Base-by-base conservation (phyloP, 352 stramenopile genomes). In the Aphanomyces cochlioides region DNA sequence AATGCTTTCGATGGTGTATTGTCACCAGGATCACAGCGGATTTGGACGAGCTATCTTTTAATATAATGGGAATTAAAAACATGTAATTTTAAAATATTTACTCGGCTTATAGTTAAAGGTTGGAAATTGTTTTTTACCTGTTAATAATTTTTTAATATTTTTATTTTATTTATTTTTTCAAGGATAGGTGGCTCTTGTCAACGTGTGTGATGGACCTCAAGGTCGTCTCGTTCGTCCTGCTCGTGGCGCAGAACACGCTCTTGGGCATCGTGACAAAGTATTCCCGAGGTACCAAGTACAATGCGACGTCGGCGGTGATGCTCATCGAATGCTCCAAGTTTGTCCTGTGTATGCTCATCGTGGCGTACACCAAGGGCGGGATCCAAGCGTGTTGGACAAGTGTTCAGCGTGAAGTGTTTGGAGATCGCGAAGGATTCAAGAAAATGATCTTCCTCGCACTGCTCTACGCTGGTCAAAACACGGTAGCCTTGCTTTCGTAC, bases 251-350 rank as follows among this genome's bases (percentile, higher is more conserved):
- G 69, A 95, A 93, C 77, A 93, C 87, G 71, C 85, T 86, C 64
- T 80, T 95, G 38, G 84, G 85, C 58, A 92, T 95, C 72, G 81
- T 92, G 58, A 92, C 87, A 75, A 95, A 95, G 80, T 93, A 92
- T 78, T 93, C 87, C 65, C 82, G 87, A 19, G 83, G 83, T 3
- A 83, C 85, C 61, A 95, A 95, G 77, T 95, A 95, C 75, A 87
- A 88, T 19, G 84, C 87, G 7, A 80, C 83, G 60, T 91, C 83
- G 41, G 87, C 87, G 17, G 81, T 95, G 39, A 67, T 93, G 72
- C 83, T 95, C 37, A 86, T 95, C 7, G 87, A 95, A 70, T 66
- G 80, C 75, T 75, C 90, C 73, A 95, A 95, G 77, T 92, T 93
- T 66, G 45, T 88, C 36, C 76, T 93, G 64, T 95, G 85, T 75